Evolutionary conservation across 2,329 filamentous ascomycete species (phyloP).

Genomic region (Lizonia empirigonia): DNA sequence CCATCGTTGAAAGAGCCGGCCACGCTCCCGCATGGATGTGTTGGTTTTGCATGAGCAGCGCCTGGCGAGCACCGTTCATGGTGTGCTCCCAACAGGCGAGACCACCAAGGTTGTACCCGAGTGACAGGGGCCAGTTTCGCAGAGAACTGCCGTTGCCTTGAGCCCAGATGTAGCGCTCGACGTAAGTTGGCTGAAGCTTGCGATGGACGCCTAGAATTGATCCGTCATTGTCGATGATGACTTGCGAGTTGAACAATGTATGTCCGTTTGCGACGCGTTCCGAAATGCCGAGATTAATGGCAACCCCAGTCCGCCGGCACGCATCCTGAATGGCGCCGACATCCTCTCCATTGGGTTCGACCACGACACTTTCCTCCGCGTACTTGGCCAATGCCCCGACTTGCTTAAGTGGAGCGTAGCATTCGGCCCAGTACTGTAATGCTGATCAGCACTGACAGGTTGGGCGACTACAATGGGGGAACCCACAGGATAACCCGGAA

Average conservation of each 20-base stretch:
- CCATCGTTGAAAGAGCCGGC: conserved; percentile 46
- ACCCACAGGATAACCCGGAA: conserved; percentile 45
- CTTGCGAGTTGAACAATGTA: conserved; percentile 47
- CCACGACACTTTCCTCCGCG: conserved; percentile 44
- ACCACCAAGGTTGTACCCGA: conserved; percentile 45
- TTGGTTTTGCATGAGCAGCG: conserved; percentile 42
- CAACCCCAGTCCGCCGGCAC: conserved; percentile 39
- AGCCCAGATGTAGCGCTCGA: conserved; percentile 45
- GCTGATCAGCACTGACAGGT: conserved; percentile 15
- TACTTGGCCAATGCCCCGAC: conserved; percentile 42
- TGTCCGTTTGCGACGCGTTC: conserved; percentile 43
- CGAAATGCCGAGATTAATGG: conserved; percentile 44
- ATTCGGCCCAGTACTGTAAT: conserved; percentile 44
- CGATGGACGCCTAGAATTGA: conserved; percentile 46
- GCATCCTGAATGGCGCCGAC: conserved; percentile 40
- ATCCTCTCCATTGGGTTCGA: conserved; percentile 40
- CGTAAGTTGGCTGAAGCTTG: conserved; percentile 47
- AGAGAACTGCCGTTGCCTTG: conserved; percentile 44
- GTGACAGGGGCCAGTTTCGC: conserved; percentile 36
- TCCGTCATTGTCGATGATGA: conserved; percentile 43
- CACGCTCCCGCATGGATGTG: conserved; percentile 48
- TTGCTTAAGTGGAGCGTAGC: conserved; percentile 46
- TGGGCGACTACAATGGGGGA: background rate
- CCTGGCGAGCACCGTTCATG: conserved; percentile 48
- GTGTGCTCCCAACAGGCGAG: conserved; percentile 49